Percentiles rank a stretch among this genome's conserved stretches.
phyloP scores from a whole-genome alignment of 768 basidiomycete genomes.

The Pisolithus tinctorius region DNA sequence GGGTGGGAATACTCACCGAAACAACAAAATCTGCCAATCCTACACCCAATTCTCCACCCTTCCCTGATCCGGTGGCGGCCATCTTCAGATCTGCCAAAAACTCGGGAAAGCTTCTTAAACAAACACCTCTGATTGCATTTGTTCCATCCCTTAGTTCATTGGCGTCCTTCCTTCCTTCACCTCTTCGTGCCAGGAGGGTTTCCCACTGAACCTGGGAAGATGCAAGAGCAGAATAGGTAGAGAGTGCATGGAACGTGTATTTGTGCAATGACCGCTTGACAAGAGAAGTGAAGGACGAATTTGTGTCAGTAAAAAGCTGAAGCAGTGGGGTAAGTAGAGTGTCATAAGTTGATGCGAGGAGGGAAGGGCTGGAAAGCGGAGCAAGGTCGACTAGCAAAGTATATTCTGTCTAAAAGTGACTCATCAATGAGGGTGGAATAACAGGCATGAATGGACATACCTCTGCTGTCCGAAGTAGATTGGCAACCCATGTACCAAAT shows the following conservation, averaged over 20 bases:
- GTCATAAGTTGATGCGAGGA: conserved; percentile 53
- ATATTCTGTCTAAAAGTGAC: conserved; percentile 53
- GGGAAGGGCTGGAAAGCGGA: conserved; percentile 45
- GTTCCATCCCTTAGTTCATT: conserved; percentile 73
- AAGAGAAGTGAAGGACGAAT: conserved; percentile 54
- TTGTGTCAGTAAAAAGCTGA: conserved; percentile 55
- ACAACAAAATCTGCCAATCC: conserved; percentile 57
- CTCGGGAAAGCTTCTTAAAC: conserved; percentile 79
- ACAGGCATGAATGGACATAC: conserved; percentile 28
- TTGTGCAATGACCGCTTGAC: conserved; percentile 75
- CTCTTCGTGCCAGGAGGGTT: conserved; percentile 47
- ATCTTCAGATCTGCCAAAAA: conserved; percentile 74
- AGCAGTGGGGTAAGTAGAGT: conserved; percentile 61
- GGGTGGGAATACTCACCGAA: conserved; percentile 33
- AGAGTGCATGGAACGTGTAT: conserved; percentile 73
- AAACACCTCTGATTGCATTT: conserved; percentile 56
- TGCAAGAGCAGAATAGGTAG: conserved; percentile 56
- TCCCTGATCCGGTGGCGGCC: conserved; percentile 41
- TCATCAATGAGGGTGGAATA: background rate
- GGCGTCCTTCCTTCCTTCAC: conserved; percentile 36
- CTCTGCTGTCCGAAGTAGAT: conserved; percentile 60
- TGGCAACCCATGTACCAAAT: conserved; percentile 64
- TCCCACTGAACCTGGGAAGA: conserved; percentile 62
- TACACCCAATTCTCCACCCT: conserved; percentile 54
- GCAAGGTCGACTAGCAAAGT: conserved; percentile 55